Evolutionary conservation across 2,329 filamentous ascomycete genomes (phyloP).

Genomic region (Arthrobotrys sphaeroides): DNA sequence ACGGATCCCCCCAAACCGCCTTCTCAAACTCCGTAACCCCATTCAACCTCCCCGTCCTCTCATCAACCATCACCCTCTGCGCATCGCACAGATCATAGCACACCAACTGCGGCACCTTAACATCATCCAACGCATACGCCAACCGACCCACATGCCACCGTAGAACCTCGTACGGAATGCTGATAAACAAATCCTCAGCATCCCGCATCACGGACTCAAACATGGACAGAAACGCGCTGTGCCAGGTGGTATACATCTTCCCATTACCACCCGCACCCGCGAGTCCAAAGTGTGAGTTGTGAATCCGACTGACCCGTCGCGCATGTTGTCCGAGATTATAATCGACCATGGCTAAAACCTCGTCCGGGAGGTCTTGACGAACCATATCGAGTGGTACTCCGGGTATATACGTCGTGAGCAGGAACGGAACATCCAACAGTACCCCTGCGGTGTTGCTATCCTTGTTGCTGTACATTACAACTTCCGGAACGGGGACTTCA

Average conservation of each 20-base stretch:
- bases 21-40: conserved; percentile 57
- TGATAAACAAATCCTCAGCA: conserved; percentile 70
- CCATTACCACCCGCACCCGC: conserved; percentile 36
- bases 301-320: conserved; percentile 38
- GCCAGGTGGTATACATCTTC: conserved; percentile 65
- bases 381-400: conserved; percentile 53
- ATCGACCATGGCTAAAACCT: conserved; percentile 50
- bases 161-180: conserved; percentile 69
- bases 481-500: conserved; percentile 49
- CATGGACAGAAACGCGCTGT: conserved; percentile 68
- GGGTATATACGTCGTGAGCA: conserved; percentile 56
- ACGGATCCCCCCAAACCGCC: conserved; percentile 56
- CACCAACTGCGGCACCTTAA: conserved; percentile 67
- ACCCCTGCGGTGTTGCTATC: conserved; percentile 18
- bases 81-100: conserved; percentile 66
- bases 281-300: conserved; percentile 36
- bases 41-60: conserved; percentile 49
- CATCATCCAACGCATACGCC: conserved; percentile 65
- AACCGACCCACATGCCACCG: conserved; percentile 67
- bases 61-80: conserved; percentile 54
- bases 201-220: conserved; percentile 69
- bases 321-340: conserved; percentile 59
- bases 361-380: conserved; percentile 45
- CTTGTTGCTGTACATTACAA: conserved; percentile 55
- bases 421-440: conserved; percentile 55